Evolutionary conservation across 257 asterid genomes (phyloP).

Genomic region (Solanum stenotomum): DNA sequence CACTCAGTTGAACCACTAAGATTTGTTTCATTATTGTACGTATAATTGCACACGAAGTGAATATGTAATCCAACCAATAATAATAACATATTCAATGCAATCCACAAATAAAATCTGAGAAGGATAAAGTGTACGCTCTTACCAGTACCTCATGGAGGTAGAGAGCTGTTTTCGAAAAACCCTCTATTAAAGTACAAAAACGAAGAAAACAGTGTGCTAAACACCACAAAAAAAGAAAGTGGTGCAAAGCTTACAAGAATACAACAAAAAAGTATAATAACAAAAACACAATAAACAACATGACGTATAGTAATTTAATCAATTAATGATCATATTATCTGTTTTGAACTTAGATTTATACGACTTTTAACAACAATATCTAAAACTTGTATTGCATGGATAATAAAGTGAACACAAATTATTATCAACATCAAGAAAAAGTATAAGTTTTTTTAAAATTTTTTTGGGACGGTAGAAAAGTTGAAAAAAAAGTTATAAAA

Average conservation of each 20-base stretch:
- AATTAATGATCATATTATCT: background rate
- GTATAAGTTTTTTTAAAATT: background rate
- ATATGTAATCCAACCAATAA: background rate
- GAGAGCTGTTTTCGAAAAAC: no score
- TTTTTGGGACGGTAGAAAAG: background rate
- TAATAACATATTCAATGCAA: background rate
- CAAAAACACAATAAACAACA: background rate
- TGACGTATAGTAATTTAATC: accelerated
- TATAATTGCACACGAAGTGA: background rate
- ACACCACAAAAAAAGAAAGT: no score
- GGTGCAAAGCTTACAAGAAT: background rate
- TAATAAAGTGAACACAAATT: background rate
- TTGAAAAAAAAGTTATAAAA: background rate
- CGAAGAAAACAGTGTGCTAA: background rate
- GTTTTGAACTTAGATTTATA: background rate
- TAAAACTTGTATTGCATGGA: background rate
- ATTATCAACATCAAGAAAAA: background rate
- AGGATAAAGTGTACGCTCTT: background rate
- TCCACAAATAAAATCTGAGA: accelerated
- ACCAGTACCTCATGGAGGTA: background rate
- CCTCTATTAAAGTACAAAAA: background rate
- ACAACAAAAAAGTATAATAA: no score
- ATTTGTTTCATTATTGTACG: background rate
- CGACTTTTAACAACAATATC: background rate
- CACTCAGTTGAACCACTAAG: background rate